Conservation (phyloP, 257 asterid genomes). For the Fraxinus anomala region DNA sequence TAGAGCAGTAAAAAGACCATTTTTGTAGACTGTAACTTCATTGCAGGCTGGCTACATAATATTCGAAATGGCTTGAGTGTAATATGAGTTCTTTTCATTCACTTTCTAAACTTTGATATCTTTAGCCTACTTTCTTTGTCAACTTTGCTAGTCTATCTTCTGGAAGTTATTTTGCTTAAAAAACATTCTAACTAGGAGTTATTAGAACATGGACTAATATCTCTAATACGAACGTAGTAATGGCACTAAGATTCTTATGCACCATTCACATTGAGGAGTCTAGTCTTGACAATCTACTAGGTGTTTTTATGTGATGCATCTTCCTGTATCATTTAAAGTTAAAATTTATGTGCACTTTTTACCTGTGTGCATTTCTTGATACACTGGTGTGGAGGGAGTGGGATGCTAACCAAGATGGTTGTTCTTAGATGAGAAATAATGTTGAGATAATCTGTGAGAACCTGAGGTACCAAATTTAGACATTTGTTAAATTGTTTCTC, state of each 20-base stretch:
- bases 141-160: not conserved
- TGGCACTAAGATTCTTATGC: not conserved
- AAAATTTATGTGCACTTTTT: not conserved
- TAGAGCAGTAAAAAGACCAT: not conserved
- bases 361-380: not conserved
- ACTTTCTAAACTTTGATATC: not conserved
- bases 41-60: not conserved
- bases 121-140: slow-evolving; percentile 3
- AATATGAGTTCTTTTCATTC: not conserved
- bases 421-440: not conserved
- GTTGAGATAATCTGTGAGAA: not conserved
- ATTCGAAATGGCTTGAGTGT: not conserved
- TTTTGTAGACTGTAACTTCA: not conserved
- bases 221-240: not conserved
- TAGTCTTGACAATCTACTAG: not conserved
- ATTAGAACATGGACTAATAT: not conserved
- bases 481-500: not conserved
- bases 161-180: not conserved
- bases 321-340: not conserved
- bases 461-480: not conserved
- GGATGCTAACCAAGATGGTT: not conserved
- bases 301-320: not conserved
- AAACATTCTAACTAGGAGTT: not conserved
- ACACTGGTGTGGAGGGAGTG: not conserved
- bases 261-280: not conserved